Base-by-base conservation (phyloP, 805 yeast genomes). In the Kazachstania africana region DNA sequence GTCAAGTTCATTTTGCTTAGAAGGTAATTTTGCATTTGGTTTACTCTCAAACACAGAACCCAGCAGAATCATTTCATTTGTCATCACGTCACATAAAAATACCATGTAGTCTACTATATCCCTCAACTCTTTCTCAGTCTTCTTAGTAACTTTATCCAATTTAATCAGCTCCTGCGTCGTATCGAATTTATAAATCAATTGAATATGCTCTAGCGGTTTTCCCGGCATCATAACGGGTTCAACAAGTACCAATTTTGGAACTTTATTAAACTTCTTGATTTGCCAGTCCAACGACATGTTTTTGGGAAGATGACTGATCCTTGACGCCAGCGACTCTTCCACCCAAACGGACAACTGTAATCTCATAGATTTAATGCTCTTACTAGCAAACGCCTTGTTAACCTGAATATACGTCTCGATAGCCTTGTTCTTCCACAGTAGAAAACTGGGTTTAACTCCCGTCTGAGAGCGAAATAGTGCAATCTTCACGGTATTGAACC, bases 361-460 rank as follows among this genome's bases (percentile, higher is more conserved):
- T 35, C 62, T 62, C 9, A 73, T 59, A 10, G 63, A 44, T 21
- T 55, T 59, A 28, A 83, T 48, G 40, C 75, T 63, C 20, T 63
- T 64, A 13, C 62, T 50, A 3, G 94, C 88, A 62, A 87, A 87
- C 3, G 84, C 75, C 47, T 75, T 74, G 58, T 87, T 84, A n/a
- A 82, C 78, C 35, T 71, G 70, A 18, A 78, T 79, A 53, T 75
- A 85, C 31, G 63, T 64, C 43, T 83, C 83, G 44, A 87, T 74
- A 6, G 94, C 94, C 19, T 67, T 68, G 55, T 84, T 88, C 54
- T 81, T 82, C 95, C 95, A 87, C 37, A 75, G 69, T 14, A 73
- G 51, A 42, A 78, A 78, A 26, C 72, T 60, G 20, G 87, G 82
- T 54, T 74, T 78, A 35, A 68, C 50, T 24, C 74, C 70, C 17